These are phyloP conservation scores for Chlorella sp. DNA, from an alignment of 139 green algal species.

Conservation along the genomic window DNA sequence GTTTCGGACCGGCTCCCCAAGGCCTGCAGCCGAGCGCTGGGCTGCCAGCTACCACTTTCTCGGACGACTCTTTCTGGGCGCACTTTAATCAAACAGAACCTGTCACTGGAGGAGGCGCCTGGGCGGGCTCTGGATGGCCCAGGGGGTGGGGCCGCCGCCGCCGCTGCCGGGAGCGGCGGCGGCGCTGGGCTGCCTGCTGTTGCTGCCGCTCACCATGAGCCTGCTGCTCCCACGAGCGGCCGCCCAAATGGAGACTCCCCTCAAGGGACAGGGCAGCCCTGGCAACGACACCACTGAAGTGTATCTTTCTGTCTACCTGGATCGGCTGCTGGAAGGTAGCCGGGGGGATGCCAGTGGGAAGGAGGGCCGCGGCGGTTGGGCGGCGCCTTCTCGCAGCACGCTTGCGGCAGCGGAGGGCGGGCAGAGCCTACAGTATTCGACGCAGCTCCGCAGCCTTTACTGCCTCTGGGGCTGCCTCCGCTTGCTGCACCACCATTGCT, in stretches of 20 bases:
- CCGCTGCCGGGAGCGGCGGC: not conserved
- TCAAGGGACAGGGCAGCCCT: constrained; percentile 23
- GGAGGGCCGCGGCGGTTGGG: not conserved
- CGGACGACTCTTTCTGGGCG: too few relatives aligned
- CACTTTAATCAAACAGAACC: too few relatives aligned
- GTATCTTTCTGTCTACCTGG: constrained; percentile 5
- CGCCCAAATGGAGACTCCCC: constrained; percentile 6
- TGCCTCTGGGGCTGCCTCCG: too few relatives aligned
- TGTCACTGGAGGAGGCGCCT: too few relatives aligned
- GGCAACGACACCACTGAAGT: constrained; percentile 14
- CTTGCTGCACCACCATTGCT: not conserved
- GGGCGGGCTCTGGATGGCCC: too few relatives aligned
- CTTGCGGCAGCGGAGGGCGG: not conserved
- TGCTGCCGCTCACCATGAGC: not conserved
- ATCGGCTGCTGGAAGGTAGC: constrained; percentile 10
- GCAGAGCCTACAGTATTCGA: not conserved
- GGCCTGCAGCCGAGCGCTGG: too few relatives aligned
- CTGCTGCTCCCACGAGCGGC: too few relatives aligned
- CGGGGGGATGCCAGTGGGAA: not conserved
- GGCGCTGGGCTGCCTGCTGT: not conserved
- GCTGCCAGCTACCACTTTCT: too few relatives aligned
- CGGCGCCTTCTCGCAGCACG: not conserved
- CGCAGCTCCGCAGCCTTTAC: too few relatives aligned
- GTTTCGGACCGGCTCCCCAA: too few relatives aligned
- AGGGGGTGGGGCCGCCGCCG: not conserved